Conservation (phyloP, 129 eudicot genomes). For the Arctium minus region DNA sequence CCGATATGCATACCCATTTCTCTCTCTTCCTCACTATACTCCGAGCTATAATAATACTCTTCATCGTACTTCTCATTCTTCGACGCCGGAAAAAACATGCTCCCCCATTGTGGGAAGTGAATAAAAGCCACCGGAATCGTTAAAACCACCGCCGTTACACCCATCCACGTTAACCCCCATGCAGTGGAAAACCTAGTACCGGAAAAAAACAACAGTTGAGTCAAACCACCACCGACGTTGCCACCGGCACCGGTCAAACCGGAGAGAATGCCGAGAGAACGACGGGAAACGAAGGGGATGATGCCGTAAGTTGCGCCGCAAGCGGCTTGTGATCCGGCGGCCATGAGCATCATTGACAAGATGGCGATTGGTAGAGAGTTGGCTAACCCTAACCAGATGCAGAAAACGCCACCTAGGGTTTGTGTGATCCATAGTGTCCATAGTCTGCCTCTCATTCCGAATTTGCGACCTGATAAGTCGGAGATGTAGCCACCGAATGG, state of each 20-base stretch:
- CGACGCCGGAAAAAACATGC: conserved; percentile 44
- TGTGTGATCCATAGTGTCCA: conserved; percentile 43
- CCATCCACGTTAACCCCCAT: conserved; percentile 47
- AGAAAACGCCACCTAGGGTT: conserved; percentile 35
- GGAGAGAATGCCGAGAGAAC: conserved; percentile 47
- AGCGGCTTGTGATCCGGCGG: conserved; percentile 65
- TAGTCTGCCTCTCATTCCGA: conserved; percentile 44
- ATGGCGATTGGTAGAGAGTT: conserved; percentile 37
- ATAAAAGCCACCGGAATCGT: conserved; percentile 48
- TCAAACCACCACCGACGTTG: conserved; percentile 55
- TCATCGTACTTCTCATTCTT: conserved; percentile 23
- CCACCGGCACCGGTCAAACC: conserved; percentile 67
- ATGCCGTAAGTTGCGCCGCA: conserved; percentile 72
- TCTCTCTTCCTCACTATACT: conserved; percentile 40
- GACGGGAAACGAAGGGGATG: conserved; percentile 57
- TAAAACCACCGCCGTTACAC: conserved; percentile 39
- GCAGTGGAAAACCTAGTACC: conserved; percentile 40
- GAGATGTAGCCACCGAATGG: conserved; percentile 37
- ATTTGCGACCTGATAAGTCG: conserved; percentile 17
- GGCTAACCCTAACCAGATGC: conserved; percentile 47
- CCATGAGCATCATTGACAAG: conserved; percentile 49
- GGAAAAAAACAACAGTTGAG: conserved; percentile 53
- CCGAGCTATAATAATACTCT: conserved; percentile 35
- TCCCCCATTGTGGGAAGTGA: conserved; percentile 63
- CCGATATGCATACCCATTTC: conserved; percentile 25